Evolutionary conservation across 345 rosid species (phyloP), one percentile per base, ranked within the genome.

Genomic region (Hibiscus trionum): DNA sequence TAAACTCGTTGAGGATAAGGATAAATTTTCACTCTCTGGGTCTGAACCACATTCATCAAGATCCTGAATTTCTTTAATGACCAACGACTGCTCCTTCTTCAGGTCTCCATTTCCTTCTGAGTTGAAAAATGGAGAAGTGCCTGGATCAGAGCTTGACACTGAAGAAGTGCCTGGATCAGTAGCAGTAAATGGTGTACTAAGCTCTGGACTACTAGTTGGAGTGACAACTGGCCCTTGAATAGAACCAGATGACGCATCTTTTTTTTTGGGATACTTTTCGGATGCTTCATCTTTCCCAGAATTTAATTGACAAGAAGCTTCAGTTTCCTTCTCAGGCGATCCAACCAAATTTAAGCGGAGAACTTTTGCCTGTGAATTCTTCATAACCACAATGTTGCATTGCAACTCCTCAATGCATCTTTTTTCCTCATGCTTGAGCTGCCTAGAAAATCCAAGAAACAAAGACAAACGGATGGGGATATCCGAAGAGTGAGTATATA

Each of bases 101-200:
- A 79, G 56, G 77, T 85, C 88, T 21, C 84, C 88, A 53, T 82
- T 92, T 50, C 69, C 79, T 69, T 85, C 97, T 47, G 87, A 74
- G 42, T 77, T 77, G 78, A 85, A 85, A 70, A 82, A 93, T 0
- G 99, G 99, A 19, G 99, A 96, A 63, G 99, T 88, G 76, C 98
- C 99, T 0, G 79, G 92, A 82, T 93, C 99, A 57, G 92, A 90
- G 80, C 99, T 96, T 4, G 99, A 93, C 58, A 93, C 91, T 21
- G 98, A 96, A 44, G 99, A 96, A 46, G 97, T 91, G 64, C 88
- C 99, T 2, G 90, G 95, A 82, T 96, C 99, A 24, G 99, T 96
- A 16, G 88, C 80, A 72, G 98, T 93, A 77, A 96, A 96, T 33
- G 99, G 96, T 42, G 99, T 93, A 73, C 99, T 93, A 16, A 88